These are phyloP conservation scores for Acacia concinna DNA, from an alignment of 331 rosid species.

Conservation along the genomic window DNA sequence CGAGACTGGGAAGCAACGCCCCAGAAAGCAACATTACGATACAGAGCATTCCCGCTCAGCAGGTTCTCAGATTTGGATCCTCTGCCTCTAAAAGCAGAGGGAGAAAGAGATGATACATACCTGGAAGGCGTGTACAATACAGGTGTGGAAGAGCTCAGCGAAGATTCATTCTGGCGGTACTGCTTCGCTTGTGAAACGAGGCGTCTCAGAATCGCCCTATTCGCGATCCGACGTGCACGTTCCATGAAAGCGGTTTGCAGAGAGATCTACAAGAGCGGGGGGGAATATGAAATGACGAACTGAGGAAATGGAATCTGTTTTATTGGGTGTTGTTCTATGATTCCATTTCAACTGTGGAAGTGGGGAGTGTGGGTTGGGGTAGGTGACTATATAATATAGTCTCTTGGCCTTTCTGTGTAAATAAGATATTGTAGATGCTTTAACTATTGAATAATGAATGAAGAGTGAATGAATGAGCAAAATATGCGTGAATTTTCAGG, in stretches of 20 bases:
- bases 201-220: constrained; percentile 62
- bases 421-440: neutral
- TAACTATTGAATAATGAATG: neutral
- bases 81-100: constrained; percentile 33
- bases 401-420: neutral
- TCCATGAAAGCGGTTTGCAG: constrained; percentile 44
- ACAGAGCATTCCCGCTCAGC: constrained; percentile 13
- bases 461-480: constrained; percentile 18
- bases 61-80: constrained; percentile 44
- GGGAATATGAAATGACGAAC: neutral
- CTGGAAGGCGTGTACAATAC: constrained; percentile 52
- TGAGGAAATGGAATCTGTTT: constrained; percentile 29
- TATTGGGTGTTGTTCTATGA: neutral
- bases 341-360: constrained; percentile 34
- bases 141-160: constrained; percentile 44
- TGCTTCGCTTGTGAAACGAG: constrained; percentile 56
- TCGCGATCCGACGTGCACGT: constrained; percentile 76
- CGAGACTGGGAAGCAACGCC: constrained; percentile 48
- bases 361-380: constrained; percentile 15
- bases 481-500: constrained; percentile 3
- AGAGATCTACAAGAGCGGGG: neutral
- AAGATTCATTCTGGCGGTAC: constrained; percentile 48
- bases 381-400: constrained; percentile 15
- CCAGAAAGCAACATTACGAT: constrained; percentile 30
- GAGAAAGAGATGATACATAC: constrained; percentile 57